Evolutionary conservation across 2,329 filamentous ascomycete species (phyloP), one percentile per base, ranked within the genome.

Genomic region (Cladosporium sp.): DNA sequence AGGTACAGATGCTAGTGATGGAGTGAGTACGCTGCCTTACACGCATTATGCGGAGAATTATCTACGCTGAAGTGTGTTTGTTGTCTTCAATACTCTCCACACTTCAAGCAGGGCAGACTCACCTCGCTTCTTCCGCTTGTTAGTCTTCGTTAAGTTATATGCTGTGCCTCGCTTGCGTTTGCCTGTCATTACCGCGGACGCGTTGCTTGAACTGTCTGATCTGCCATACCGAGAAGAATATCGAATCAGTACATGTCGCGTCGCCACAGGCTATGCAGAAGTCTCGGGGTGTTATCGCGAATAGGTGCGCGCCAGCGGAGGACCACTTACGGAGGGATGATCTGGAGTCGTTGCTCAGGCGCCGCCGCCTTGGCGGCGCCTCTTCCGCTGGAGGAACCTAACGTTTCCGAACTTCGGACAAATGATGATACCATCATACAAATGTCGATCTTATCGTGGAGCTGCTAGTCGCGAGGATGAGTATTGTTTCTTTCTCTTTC

Each of bases 111-210:
- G 24, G 42, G 13, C 17, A 19, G 42, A 37, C 52, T 47, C 32
- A 55, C 52, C 45, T 50, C 8, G 50, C 47, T 57, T 57, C 34
- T 20, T 48, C 17, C 55, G 55, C 45, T 57, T 57, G 17, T 13
- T 44, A 6, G 55, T 37, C 19, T 57, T 57, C 13, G 34, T 49
- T 39, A 36, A 47, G 19, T 57, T 51, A 45, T 12, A 34, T 32
- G 55, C 34, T 40, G 36, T 57, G 7, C 36, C 55, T 36, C 47
- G 48, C 37, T 55, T 55, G n/a, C 52, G 39, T 55, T 55, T 55
- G 7, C 39, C 40, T 12, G 52, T 36, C 52, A 55, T 55, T 47
- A 47, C 40, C 36, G 34, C 52, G 28, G 32, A 25, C 52, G 52
- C 52, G 52, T 39, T 32, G 40, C 52, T 55, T 47, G 19, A 15